A percentile compares a stretch with the other conserved stretches of the same genome.
These are phyloP conservation scores for Hypomontagnella monticulosa DNA, from an alignment of 495 filamentous ascomycete species.

Conservation along the genomic window DNA sequence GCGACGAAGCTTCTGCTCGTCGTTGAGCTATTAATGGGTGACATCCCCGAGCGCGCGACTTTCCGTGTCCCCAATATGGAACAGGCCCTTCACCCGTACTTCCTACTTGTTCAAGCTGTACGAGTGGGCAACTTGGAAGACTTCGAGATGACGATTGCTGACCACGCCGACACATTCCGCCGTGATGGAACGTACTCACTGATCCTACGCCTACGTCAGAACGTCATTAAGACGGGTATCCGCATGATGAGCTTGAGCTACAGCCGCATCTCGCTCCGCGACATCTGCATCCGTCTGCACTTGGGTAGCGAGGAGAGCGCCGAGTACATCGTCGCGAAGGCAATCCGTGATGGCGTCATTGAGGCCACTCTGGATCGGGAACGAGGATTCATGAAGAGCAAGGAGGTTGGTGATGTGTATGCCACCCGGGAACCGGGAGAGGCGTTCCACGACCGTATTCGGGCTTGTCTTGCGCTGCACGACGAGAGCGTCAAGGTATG, in stretches of 20 bases:
- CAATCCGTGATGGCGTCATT: constrained; percentile 96
- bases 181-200: constrained; percentile 95
- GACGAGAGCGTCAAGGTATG: constrained; percentile 97
- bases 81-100: constrained; percentile 86
- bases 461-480: constrained; percentile 87
- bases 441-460: constrained; percentile 95
- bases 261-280: constrained; percentile 94
- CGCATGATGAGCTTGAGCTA: constrained; percentile 99
- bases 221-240: constrained; percentile 99
- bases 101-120: constrained; percentile 91
- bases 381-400: constrained; percentile 97
- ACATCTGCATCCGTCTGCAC: constrained; percentile 94
- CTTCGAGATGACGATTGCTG: constrained; percentile 83
- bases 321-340: constrained; percentile 99
- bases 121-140: constrained; percentile 93
- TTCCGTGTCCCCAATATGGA: constrained; percentile 91
- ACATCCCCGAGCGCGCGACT: constrained; percentile 92
- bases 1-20: constrained; percentile 94
- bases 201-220: constrained; percentile 92
- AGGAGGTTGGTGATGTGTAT: constrained; percentile 93
- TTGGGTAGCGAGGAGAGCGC: constrained; percentile 95
- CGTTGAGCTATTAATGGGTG: constrained; percentile 97
- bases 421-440: constrained; percentile 95
- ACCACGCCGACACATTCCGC: constrained; percentile 83
- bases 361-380: constrained; percentile 95